Evolutionary conservation across 1,139 yeast genomes (phyloP), one percentile per base, ranked within the genome.

Genomic region (Geotrichum klebahnii): DNA sequence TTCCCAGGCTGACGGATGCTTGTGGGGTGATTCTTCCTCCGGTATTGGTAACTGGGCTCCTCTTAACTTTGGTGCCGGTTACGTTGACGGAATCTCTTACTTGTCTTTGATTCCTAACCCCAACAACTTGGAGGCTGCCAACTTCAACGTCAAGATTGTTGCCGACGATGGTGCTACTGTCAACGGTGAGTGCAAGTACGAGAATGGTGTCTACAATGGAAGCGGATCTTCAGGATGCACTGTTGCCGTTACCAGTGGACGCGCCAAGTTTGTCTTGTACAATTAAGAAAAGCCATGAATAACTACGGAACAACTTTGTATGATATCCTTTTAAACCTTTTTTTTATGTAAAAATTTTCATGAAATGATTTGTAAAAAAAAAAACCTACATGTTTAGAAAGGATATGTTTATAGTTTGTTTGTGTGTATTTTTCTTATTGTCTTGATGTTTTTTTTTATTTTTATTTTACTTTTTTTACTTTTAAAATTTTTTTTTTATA

Each of bases 21-120:
- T 84, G 62, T 92, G 97, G 97, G 96, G 97, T 67, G 67, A 80
- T 42, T 64, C 77, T 10, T 87, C 89, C 57, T 76, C 88, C 46
- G 89, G 85, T 63, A 73, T 84, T 59, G 97, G 97, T 73, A 92
- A 92, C 85, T 92, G 96, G 96, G 95, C 98, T 59, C 98, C 98
- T 62, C 78, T 92, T 61, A 87, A 84, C 72, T 79, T 92, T 61
- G 98, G 98, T 69, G 87, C 97, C 54, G 97, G 97, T 66, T 76
- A 77, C 72, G 76, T 85, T 58, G 71, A 73, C 60, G 96, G 96
- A 61, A 74, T 79, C 59, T 77, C 96, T 54, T 92, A 88, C 79
- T 75, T 92, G 65, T 87, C 97, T 16, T 76, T 92, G 72, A 87
- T 89, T 72, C 96, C 97, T 70, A 90, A 90, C 76, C 96, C 97